A percentile compares a stretch with the other conserved stretches of the same genome.
Conservation (phyloP, 225 moss, liverwort and hornwort species). For the Bryoerythrophyllum caledonicum region DNA sequence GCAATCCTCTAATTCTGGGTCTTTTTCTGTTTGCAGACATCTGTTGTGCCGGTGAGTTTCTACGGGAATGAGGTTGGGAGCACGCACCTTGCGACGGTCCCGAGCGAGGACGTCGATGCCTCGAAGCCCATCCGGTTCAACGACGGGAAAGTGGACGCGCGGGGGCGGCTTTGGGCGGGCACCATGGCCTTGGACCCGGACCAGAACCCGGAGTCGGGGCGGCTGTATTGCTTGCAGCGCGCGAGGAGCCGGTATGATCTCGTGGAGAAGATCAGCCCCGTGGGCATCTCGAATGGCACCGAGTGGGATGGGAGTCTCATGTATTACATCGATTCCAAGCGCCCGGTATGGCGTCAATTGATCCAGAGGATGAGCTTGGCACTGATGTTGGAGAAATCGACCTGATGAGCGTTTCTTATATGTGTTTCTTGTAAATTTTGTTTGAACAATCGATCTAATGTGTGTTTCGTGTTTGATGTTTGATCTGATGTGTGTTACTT, state of each 20-base stretch:
- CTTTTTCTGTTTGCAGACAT: conserved; percentile 30
- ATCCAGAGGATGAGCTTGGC: background rate
- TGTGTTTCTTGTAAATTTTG: no score
- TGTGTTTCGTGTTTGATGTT: no score
- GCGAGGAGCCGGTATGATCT: conserved; percentile 31
- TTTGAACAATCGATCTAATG: no score
- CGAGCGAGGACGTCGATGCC: conserved; percentile 23
- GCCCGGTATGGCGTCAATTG: conserved; percentile 24
- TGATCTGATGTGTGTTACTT: no score
- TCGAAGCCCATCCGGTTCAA: conserved; percentile 36
- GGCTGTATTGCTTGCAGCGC: conserved; percentile 36
- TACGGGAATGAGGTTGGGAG: conserved; percentile 11
- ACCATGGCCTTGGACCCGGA: conserved; percentile 41
- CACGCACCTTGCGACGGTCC: conserved; percentile 15
- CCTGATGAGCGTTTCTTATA: background rate
- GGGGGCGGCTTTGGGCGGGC: conserved; percentile 53
- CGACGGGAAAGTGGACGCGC: conserved; percentile 56
- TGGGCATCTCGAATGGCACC: conserved; percentile 53
- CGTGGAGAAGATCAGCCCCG: conserved; percentile 39
- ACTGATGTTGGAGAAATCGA: background rate
- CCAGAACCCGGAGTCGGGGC: conserved; percentile 28
- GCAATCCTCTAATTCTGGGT: background rate
- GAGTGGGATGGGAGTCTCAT: conserved; percentile 46
- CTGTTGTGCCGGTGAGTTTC: conserved; percentile 44
- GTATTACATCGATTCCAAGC: conserved; percentile 50